Percentiles rank a stretch among this genome's conserved stretches.
These are phyloP conservation scores for Penicillium sp. DNA, from an alignment of 2,329 filamentous ascomycete genomes.

Conservation along the genomic window DNA sequence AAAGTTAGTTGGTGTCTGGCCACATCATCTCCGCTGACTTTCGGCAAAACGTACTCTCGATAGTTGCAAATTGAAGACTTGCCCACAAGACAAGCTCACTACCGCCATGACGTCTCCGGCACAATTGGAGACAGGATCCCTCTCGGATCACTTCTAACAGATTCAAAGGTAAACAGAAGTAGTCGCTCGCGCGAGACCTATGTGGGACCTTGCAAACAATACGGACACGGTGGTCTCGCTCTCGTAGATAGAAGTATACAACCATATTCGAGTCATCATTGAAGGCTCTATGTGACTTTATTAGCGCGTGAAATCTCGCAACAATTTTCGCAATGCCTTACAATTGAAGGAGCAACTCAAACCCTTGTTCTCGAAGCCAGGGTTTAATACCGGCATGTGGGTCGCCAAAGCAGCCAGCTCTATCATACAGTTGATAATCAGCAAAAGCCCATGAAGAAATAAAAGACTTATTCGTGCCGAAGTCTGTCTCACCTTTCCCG, in stretches of 20 bases:
- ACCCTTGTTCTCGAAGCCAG: conserved; percentile 40
- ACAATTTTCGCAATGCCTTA: conserved; percentile 25
- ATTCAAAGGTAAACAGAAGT: conserved; percentile 57
- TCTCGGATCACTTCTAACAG: conserved; percentile 45
- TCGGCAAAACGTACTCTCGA: conserved; percentile 52
- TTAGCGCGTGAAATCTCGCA: background rate
- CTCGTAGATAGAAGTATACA: conserved; percentile 57
- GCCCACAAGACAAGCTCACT: conserved; percentile 56
- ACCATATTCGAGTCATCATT: conserved; percentile 50
- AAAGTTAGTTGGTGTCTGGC: background rate
- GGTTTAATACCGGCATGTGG: conserved; percentile 32
- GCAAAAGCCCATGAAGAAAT: background rate
- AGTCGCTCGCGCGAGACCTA: conserved; percentile 44
- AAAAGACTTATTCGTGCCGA: too few species aligned
- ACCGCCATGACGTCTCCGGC: conserved; percentile 40
- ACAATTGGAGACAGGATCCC: conserved; percentile 46
- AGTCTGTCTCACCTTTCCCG: conserved; percentile 36
- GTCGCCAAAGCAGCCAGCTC: conserved; percentile 43
- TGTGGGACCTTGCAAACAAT: conserved; percentile 57
- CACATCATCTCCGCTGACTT: background rate
- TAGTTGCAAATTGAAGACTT: conserved; percentile 57
- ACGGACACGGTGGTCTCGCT: conserved; percentile 55
- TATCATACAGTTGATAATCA: conserved; percentile 20
- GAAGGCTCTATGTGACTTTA: conserved; percentile 47
- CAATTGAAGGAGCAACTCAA: conserved; percentile 45